Conservation (phyloP, 2,329 filamentous ascomycete genomes). For the Plectosphaerella sp. region DNA sequence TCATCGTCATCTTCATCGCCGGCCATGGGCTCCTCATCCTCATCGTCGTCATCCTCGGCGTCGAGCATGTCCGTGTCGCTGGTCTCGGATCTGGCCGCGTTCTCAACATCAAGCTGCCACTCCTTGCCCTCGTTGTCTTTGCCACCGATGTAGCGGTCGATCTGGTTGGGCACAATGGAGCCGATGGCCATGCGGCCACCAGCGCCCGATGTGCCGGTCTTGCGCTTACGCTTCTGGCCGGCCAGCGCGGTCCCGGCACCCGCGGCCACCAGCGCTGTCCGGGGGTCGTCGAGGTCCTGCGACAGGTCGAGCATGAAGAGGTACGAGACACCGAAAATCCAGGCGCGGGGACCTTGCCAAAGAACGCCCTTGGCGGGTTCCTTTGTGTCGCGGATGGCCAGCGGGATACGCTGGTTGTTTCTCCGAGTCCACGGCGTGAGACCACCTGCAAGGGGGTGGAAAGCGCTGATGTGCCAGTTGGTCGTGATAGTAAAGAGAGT, state of each 20-base stretch:
- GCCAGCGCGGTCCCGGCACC: constrained; percentile 9
- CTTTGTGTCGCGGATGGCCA: constrained; percentile 66
- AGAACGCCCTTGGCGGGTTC: constrained; percentile 80
- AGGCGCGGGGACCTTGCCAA: constrained; percentile 76
- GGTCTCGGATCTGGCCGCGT: constrained; percentile 23
- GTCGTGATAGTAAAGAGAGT: constrained; percentile 49
- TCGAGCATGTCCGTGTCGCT: constrained; percentile 32
- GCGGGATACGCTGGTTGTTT: constrained; percentile 72
- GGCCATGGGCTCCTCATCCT: constrained; percentile 14
- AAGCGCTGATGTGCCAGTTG: constrained; percentile 65
- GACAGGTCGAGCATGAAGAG: constrained; percentile 88
- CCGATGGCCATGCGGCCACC: constrained; percentile 47
- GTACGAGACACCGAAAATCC: constrained; percentile 84
- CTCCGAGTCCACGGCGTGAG: constrained; percentile 82
- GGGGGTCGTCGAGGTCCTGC: constrained; percentile 54
- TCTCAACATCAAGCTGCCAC: constrained; percentile 21
- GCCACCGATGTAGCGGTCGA: constrained; percentile 27
- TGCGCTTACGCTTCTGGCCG: constrained; percentile 51
- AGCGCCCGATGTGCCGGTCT: constrained; percentile 42
- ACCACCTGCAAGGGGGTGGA: constrained; percentile 72
- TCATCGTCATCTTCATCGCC: constrained; percentile 29
- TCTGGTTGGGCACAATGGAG: constrained; percentile 36
- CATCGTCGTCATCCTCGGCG: constrained; percentile 27
- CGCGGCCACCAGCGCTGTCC: constrained; percentile 10
- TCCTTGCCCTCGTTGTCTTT: constrained; percentile 21